Conservation (phyloP, 371 early-diverging fungal genomes). For the Coemansia sp. region DNA sequence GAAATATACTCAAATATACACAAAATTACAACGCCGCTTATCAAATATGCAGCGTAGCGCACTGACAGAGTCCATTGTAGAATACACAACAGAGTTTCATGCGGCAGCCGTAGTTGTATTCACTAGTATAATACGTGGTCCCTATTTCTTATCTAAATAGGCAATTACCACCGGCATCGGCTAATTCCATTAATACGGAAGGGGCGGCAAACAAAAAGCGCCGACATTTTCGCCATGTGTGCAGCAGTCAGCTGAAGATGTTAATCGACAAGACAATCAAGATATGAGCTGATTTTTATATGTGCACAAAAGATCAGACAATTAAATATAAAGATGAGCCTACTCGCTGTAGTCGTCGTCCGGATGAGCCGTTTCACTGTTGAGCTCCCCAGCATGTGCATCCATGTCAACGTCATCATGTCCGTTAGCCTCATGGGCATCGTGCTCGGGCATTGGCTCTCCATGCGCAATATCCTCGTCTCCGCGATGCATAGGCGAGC, state of each 20-base stretch:
- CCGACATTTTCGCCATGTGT: neutral
- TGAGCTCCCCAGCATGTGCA: conserved; percentile 5
- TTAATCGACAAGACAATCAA: neutral
- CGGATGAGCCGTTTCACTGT: neutral
- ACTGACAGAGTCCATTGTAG: too few species aligned
- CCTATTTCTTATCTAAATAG: neutral
- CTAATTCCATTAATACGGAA: neutral
- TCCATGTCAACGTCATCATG: conserved; percentile 8
- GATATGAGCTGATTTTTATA: neutral
- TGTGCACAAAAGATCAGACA: neutral
- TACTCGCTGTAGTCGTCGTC: conserved; percentile 15
- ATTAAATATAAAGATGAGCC: neutral
- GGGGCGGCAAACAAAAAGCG: too few species aligned
- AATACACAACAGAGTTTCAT: neutral
- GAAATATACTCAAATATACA: neutral
- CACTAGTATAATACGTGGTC: neutral
- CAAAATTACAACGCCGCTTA: neutral
- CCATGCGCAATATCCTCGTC: neutral
- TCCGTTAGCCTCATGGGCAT: neutral
- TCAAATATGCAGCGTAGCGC: neutral
- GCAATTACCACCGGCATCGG: neutral
- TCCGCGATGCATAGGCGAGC: conserved; percentile 1
- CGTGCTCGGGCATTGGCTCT: conserved; percentile 2
- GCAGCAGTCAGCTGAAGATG: neutral
- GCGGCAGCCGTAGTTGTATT: neutral